phyloP scores from a whole-genome alignment of 2,329 filamentous ascomycete species.

The Stemphylium vesicarium region DNA sequence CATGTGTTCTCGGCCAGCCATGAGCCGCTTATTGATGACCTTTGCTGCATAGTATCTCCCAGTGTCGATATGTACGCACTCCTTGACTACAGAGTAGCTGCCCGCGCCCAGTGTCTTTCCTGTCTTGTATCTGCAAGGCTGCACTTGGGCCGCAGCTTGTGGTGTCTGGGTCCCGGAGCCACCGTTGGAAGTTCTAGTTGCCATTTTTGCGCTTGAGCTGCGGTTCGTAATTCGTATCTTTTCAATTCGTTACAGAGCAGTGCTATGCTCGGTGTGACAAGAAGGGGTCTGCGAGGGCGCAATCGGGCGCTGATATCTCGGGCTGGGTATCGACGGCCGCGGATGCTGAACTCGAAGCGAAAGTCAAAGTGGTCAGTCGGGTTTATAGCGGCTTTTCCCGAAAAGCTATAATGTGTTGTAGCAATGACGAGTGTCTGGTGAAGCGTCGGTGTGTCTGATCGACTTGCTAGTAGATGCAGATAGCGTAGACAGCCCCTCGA shows the following conservation, averaged over 20 bases:
- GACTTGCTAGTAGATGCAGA: constrained; percentile 3
- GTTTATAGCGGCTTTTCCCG: neutral
- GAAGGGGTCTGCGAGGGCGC: neutral
- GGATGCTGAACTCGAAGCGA: neutral
- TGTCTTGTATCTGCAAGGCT: constrained; percentile 97
- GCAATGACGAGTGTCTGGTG: neutral
- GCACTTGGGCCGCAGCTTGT: constrained; percentile 65
- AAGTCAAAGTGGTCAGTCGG: neutral
- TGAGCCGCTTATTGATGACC: constrained; percentile 98
- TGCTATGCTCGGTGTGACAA: neutral
- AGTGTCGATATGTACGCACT: constrained; percentile 98
- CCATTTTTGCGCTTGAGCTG: neutral
- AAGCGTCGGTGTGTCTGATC: constrained; percentile 1
- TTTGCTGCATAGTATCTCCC: constrained; percentile 98
- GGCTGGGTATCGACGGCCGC: constrained; percentile 8
- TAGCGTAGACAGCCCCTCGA: constrained; percentile 7
- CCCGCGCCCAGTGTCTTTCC: constrained; percentile 96
- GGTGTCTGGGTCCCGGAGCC: constrained; percentile 40
- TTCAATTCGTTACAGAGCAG: neutral
- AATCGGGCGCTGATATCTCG: constrained; percentile 16
- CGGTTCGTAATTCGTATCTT: neutral
- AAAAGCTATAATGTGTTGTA: neutral
- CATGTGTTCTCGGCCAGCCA: constrained; percentile 98
- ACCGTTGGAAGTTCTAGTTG: constrained; percentile 39
- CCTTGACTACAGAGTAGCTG: constrained; percentile 97